Base-by-base conservation (phyloP, 805 yeast species). In the Pichia insulana region DNA sequence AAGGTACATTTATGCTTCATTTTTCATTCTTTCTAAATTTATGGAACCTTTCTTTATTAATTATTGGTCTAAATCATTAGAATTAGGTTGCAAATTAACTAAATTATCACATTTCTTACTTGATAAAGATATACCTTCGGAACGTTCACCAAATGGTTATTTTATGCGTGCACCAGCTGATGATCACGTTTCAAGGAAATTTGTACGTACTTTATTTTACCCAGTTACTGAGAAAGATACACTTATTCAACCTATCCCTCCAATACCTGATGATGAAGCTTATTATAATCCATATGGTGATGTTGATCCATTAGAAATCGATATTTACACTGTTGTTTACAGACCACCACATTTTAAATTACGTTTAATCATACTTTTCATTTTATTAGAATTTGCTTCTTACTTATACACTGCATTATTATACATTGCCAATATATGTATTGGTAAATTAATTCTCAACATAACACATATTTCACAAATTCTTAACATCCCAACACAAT, bases 121-220 rank as follows among this genome's bases (percentile, higher is more conserved):
- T 30, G 83, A 80, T 16, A 64, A 59, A 16, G 80, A 82, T 15
- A 63, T 67, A 10, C 71, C 83, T 3, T 70, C 70, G 28, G 96
- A 86, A 60, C 69, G 90, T 50, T 77, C 85, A 7, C 89, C 89
- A 0, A 82, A 85, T 58, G 98, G 98, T 3, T 66, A 68, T 37
- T 82, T 75, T 53, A 76, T 89, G 28, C 75, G 97, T 43, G 98
- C 88, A 1, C 98, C 98, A 1, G 81, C 77, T 45, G 74, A 74
- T 49, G 97, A 89, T 56, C 80, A 79, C 13, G 78, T 82, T 17
- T 76, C 90, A 0, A 66, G 87, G 44, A 73, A 71, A 37, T 78
- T 70, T 49, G 74, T 80, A 27, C 76, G 74, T 50, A 72, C 74
- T 37, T 62, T 88, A 44, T 92, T 92, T 63, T 81, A 84, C 1